phyloP scores from a whole-genome alignment of 1,284 basidiomycete species.

The Microbotryomycetes sp. region DNA sequence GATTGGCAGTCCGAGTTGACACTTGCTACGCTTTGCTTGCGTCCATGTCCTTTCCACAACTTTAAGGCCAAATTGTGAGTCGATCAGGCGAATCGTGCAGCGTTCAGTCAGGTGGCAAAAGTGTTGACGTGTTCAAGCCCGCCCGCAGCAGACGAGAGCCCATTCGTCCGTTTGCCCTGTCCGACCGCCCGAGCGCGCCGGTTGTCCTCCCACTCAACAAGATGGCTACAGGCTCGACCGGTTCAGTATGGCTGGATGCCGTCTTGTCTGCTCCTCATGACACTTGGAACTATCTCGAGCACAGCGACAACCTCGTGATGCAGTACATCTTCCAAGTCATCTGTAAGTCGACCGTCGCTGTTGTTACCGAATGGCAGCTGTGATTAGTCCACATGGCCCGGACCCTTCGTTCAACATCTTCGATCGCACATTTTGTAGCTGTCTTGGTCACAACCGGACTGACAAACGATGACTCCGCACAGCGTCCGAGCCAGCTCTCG shows the following conservation, averaged over 20 bases:
- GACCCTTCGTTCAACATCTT: neutral
- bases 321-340: neutral
- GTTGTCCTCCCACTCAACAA: neutral
- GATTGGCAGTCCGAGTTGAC: too few relatives aligned
- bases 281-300: constrained; percentile 1
- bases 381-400: neutral
- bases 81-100: neutral
- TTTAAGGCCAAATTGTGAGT: too few relatives aligned
- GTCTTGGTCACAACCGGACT: neutral
- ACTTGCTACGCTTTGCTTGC: too few relatives aligned
- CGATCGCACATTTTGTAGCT: neutral
- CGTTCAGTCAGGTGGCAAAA: neutral
- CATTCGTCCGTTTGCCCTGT: neutral
- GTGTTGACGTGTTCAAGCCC: neutral
- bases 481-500: neutral
- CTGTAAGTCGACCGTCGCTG: neutral
- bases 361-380: neutral
- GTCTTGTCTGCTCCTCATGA: neutral
- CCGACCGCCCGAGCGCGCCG: neutral
- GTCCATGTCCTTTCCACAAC: too few relatives aligned
- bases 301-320: neutral
- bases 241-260: neutral
- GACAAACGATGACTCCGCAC: neutral
- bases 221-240: neutral
- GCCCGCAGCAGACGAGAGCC: neutral